Evolutionary conservation across 208 protist genomes (phyloP).

Genomic region (Trypanosoma conorhini): DNA sequence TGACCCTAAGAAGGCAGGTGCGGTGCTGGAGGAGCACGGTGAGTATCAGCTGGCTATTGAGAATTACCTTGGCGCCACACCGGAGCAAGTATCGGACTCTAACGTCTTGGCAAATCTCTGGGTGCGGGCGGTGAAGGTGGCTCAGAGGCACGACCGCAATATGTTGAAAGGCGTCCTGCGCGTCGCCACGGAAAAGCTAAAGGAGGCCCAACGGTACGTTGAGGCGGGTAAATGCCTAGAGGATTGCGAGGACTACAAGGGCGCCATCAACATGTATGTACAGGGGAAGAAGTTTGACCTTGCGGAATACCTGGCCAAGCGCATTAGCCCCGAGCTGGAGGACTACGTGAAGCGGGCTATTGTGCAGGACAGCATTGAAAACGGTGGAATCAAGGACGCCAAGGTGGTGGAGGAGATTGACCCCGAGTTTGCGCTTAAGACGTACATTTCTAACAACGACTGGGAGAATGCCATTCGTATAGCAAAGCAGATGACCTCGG

Average conservation of each 20-base stretch:
- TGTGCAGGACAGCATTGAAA: conserved; percentile 88
- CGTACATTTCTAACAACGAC: conserved; percentile 83
- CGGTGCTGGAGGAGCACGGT: conserved; percentile 91
- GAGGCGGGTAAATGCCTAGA: conserved; percentile 89
- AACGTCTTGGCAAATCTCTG: conserved; percentile 86
- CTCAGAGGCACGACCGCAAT: conserved; percentile 91
- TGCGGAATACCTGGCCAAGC: conserved; percentile 82
- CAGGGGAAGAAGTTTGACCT: conserved; percentile 92
- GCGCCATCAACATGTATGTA: conserved; percentile 95
- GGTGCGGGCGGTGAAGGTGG: conserved; percentile 95
- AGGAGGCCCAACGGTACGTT: conserved; percentile 81
- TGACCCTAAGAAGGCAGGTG: conserved; percentile 86
- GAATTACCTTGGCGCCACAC: conserved; percentile 88
- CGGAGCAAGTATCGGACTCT: conserved; percentile 63
- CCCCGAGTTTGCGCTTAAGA: conserved; percentile 87
- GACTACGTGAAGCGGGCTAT: conserved; percentile 90
- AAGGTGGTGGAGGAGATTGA: conserved; percentile 90
- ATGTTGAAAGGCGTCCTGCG: conserved; percentile 80
- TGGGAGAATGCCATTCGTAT: conserved; percentile 83
- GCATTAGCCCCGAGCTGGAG: conserved; percentile 84
- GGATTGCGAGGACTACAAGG: conserved; percentile 92
- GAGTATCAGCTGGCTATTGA: conserved; percentile 96
- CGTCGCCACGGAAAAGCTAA: conserved; percentile 70
- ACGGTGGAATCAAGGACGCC: conserved; percentile 66
- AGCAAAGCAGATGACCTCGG: conserved; percentile 56